Base-by-base conservation (phyloP, 2,329 filamentous ascomycete species). In the Diplodia corticola region DNA sequence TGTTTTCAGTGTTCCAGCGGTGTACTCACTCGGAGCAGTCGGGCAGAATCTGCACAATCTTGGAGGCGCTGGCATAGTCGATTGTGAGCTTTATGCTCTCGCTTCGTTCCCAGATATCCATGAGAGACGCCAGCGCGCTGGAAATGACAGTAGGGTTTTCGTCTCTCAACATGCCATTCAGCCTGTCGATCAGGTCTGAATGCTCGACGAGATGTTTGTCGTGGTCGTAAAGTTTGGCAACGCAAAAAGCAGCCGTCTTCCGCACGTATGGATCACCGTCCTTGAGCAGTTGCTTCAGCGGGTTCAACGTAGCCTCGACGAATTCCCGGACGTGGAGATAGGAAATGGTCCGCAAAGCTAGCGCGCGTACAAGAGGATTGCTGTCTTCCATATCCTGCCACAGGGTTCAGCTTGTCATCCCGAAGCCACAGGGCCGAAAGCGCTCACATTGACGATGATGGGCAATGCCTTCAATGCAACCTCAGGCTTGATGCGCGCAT, bases 91-190 rank as follows among this genome's bases (percentile, higher is more conserved):
- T 97, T 79, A 99, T 99, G 67, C 91, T 92, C 78, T 98, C 94
- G 76, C 93, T 98, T 67, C 94, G 86, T 77, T 98, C 95, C 95
- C 95, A 99, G 59, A 99, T 98, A 78, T 99, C 95, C 87, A 97
- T 95, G 73, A 99, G 78, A 40, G 91, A 86, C 28, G 95, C 94
- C 69, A 99, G 80, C 6, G 96, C 93, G 76, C 93, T 97, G 12
- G 95, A 94, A 24, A 99, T 94, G 2, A 99, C 95, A 0, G 95
- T 99, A 0, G 95, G 94, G 74, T 99, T 99, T 77, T 98, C 94
- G 72, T 99, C 95, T 74, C 93, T 88, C 65, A 99, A 81, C 82
- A 99, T 90, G 50, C 86, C 83, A 78, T 99, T 99, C 53, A 99
- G 84, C 69, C 90, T 86, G 74, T 97, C 93, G 72, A 99, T 98